Evolutionary conservation across 2,329 filamentous ascomycete genomes (phyloP), one percentile per base, ranked within the genome.

Genomic region (Epichloe coenophiala): DNA sequence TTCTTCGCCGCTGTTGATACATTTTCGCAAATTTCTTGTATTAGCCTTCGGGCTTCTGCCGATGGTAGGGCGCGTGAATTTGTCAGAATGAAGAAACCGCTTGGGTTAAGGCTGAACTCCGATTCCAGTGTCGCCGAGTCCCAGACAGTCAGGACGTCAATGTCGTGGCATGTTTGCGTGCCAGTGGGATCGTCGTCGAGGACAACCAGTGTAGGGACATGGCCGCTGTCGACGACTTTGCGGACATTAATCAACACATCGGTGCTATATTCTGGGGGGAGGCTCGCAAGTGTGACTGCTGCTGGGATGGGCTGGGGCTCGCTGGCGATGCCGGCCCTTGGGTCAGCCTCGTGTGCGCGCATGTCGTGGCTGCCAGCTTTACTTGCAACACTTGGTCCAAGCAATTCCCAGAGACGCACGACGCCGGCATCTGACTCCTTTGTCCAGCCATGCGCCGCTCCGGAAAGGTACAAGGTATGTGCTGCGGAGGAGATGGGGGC

Each of bases 51-150:
- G 2, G 76, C 76, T 44, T 71, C 68, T 1, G 61, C 58, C 0
- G 73, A 68, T 19, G 72, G 72, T 4, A 79, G 62, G 3, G 77
- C 76, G 11, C 76, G 71, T 4, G 75, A 78, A 58, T 80, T 80
- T 19, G 76, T 80, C 4, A 80, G 64, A 54, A 80, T 78, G 64
- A 80, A 80, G 65, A 80, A 80, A 7, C 76, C 76, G 2, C 60
- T 60, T 1, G 55, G 54, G 7, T 58, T 62, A 13, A 60, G 60
- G 5, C 58, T 57, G 55, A 80, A 72, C 56, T 77, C 72, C 3
- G 61, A 53, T 4, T 62, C 60, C 3, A 80, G 63, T 0, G 69
- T 72, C 1, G 62, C 56, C 7, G 67, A 56, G 52, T 75, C 71
- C 75, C 76, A 80, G 1, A 72, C 70, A 3, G 74, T 75, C 33